phyloP scores from a whole-genome alignment of 208 protist genomes.

The Tritrichomonas musculus region DNA sequence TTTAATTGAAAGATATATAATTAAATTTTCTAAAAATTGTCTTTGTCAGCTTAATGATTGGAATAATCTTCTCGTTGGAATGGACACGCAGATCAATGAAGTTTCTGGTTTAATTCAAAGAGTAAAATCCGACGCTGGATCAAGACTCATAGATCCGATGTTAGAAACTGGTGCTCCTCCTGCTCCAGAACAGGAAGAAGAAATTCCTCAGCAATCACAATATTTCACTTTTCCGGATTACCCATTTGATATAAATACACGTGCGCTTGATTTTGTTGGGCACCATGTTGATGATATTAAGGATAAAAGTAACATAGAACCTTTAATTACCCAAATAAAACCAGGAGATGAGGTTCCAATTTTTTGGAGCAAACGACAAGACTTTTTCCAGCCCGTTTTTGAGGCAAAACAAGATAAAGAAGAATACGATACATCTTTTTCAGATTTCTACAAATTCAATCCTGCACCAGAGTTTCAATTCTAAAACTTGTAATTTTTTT shows the following conservation, averaged over 20 bases:
- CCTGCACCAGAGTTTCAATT: no score
- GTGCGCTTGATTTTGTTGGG: background rate
- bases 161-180: background rate
- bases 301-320: background rate
- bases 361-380: background rate
- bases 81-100: background rate
- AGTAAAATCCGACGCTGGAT: background rate
- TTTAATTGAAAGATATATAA: background rate
- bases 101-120: background rate
- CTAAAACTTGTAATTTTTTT: no score
- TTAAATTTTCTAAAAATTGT: background rate
- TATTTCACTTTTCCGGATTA: background rate
- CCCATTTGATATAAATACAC: background rate
- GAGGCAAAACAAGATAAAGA: background rate
- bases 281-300: background rate
- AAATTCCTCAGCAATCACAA: background rate
- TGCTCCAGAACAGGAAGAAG: background rate
- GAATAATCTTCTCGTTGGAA: background rate
- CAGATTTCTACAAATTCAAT: background rate
- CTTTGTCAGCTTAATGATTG: background rate
- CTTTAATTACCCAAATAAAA: background rate
- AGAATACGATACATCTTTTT: background rate
- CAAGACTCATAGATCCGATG: background rate
- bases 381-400: background rate
- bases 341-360: background rate